phyloP scores from a whole-genome alignment of 192 early-diverging fungal species.

The Linnemannia hyalina region DNA sequence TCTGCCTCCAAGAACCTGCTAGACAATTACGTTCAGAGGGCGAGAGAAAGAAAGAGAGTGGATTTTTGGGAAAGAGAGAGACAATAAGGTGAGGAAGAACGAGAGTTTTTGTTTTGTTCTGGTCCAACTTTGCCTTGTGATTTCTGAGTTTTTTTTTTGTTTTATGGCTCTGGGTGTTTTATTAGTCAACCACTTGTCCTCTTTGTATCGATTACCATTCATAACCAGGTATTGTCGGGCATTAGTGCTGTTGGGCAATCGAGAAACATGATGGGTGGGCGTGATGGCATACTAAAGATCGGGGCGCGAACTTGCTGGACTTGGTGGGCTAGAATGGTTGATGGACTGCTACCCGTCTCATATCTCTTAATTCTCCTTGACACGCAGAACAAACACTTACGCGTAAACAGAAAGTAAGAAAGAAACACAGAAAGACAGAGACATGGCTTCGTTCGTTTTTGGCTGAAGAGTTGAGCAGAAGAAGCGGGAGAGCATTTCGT shows the following conservation, averaged over 20 bases:
- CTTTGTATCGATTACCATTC: background rate
- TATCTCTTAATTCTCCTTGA: background rate
- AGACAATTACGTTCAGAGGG: background rate
- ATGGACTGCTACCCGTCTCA: background rate
- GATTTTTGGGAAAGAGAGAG: background rate
- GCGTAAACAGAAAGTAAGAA: background rate
- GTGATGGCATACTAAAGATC: background rate
- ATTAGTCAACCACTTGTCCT: background rate
- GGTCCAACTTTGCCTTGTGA: background rate
- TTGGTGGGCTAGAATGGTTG: background rate
- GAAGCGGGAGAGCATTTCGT: too few species aligned
- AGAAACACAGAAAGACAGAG: background rate
- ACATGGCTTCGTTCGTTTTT: background rate
- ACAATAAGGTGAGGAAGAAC: background rate
- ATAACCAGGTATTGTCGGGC: background rate
- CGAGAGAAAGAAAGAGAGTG: background rate
- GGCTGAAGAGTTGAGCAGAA: background rate
- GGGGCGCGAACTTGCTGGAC: background rate
- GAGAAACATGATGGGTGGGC: background rate
- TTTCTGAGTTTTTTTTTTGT: background rate
- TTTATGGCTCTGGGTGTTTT: background rate
- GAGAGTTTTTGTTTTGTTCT: background rate
- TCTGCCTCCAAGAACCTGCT: background rate
- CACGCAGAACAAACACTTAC: background rate
- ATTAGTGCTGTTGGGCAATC: background rate